Evolutionary conservation across 2,329 filamentous ascomycete species (phyloP), one percentile per base, ranked within the genome.

Genomic region (Harringtonia lauricola): DNA sequence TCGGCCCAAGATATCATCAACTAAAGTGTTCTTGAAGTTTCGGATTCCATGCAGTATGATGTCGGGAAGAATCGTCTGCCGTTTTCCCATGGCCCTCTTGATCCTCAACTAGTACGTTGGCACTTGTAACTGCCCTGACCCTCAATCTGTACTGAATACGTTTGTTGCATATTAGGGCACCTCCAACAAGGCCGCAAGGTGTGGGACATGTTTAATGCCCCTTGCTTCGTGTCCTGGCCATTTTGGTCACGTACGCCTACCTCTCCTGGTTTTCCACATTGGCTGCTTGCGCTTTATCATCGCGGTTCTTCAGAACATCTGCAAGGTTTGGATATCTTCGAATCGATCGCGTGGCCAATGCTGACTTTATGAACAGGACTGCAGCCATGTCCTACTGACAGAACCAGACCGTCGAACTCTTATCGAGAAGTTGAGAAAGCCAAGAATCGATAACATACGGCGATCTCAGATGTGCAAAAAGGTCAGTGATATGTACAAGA

Each of bases 241-340:
- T 63, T 98, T 96, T 57, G 92, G 92, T 39, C 83, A 95, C 63
- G 84, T 96, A 55, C 81, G 85, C 56, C 76, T 98, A 15, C 86
- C 89, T 1, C 70, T 98, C 41, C 92, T 92, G 4, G 87, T 84
- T 36, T 96, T 95, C 58, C 92, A 98, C 59, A 87, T 96, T 51
- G 92, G 92, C 30, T 98, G 95, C 59, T 76, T 98, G 55, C 92
- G 88, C 59, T 88, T 94, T 60, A 87, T 92, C 51, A 90, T 94
- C 58, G 82, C 81, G 36, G 88, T 95, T 44, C 72, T 96, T 21
- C 89, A 96, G 60, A 84, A 92, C 57, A 94, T 98, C 51, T 98
- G 92, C 79, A 98, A 95, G 58, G 64, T 73, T 58, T 37, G 57
- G 7, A 7, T 26, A 7, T 10, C 10, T 26, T 26, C 10, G 7